Conservation (phyloP, 192 early-diverging fungal genomes). For the Spinellus fusiger region DNA sequence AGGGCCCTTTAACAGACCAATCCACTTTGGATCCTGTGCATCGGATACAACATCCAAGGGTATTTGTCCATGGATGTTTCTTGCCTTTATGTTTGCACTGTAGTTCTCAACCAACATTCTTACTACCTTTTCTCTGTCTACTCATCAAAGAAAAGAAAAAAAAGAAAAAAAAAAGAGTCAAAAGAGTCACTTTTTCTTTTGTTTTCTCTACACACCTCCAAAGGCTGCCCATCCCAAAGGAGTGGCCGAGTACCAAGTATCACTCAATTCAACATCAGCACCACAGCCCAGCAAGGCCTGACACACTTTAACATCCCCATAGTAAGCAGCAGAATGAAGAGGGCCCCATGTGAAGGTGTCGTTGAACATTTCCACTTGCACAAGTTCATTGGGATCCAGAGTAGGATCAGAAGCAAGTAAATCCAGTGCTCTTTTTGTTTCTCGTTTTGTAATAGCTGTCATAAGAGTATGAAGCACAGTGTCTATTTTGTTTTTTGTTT, state of each 20-base stretch:
- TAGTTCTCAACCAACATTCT: slow-evolving; percentile 70
- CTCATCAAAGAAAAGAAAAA: no score
- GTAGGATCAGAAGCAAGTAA: slow-evolving; percentile 9
- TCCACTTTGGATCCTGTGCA: slow-evolving; percentile 32
- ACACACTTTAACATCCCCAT: slow-evolving; percentile 63
- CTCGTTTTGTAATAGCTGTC: slow-evolving; percentile 10
- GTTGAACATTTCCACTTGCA: slow-evolving; percentile 32
- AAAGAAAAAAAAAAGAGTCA: background rate
- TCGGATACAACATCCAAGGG: slow-evolving; percentile 79
- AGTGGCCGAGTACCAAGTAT: slow-evolving; percentile 78
- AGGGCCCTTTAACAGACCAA: slow-evolving; percentile 16
- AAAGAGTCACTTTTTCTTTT: background rate
- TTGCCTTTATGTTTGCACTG: slow-evolving; percentile 64
- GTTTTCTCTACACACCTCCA: slow-evolving; percentile 34
- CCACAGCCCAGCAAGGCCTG: slow-evolving; percentile 65
- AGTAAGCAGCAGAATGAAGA: slow-evolving; percentile 83
- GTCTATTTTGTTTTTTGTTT: background rate
- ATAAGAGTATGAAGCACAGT: slow-evolving; percentile 4
- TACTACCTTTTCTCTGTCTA: slow-evolving; percentile 56
- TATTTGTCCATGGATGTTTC: slow-evolving; percentile 72
- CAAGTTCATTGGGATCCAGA: slow-evolving; percentile 24
- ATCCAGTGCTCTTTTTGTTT: slow-evolving; percentile 1
- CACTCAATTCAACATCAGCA: slow-evolving; percentile 73
- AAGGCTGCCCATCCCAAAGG: slow-evolving; percentile 92
- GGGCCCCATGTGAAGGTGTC: slow-evolving; percentile 75